These are phyloP conservation scores for Colletotrichum sp. DNA, from an alignment of 2,329 filamentous ascomycete genomes.

Conservation along the genomic window DNA sequence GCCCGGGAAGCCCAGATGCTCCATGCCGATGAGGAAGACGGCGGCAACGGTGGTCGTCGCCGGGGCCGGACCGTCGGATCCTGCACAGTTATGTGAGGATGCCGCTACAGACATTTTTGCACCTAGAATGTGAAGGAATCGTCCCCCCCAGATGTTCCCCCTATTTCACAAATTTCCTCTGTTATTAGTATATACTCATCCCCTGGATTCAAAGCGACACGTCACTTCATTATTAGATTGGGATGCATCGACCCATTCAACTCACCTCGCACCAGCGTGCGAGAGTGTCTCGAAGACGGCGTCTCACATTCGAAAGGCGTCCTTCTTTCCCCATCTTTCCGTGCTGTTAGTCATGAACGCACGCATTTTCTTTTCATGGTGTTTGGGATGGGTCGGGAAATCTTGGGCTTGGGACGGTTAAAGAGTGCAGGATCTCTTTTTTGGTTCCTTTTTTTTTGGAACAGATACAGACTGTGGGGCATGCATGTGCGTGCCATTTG, in stretches of 20 bases:
- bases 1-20: constrained; percentile 82
- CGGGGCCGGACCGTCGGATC: constrained; percentile 68
- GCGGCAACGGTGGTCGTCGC: constrained; percentile 59
- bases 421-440: not conserved
- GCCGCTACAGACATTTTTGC: not conserved
- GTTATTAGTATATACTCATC: not conserved
- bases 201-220: not conserved
- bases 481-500: not conserved
- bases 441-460: not conserved
- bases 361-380: not conserved
- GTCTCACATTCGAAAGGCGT: constrained; percentile 12
- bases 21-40: constrained; percentile 83
- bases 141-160: too few relatives aligned
- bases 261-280: not conserved
- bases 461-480: not conserved
- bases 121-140: too few relatives aligned
- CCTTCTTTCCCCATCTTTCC: not conserved
- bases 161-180: not conserved
- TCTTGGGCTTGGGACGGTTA: not conserved
- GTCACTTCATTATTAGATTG: not conserved
- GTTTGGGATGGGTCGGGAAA: not conserved
- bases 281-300: not conserved
- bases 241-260: not conserved
- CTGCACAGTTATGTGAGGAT: constrained; percentile 68
- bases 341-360: not conserved